Base-by-base conservation (phyloP, 352 stramenopile species). In the Globisporangium splendens region DNA sequence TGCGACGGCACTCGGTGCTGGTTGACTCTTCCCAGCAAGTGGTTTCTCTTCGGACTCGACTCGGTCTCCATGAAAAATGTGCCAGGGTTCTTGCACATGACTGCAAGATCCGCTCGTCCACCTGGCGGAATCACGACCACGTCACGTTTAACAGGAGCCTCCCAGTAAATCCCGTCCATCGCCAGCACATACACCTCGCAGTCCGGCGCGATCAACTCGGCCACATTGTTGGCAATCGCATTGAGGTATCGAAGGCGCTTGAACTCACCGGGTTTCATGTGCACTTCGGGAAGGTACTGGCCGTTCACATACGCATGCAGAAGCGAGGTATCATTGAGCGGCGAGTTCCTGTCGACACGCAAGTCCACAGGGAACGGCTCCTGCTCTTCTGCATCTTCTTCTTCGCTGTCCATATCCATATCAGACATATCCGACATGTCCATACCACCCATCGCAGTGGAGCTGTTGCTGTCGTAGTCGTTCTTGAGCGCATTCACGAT, bases 151-250 rank as follows among this genome's bases (percentile, higher is more conserved):
- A 59, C 69, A 1, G 80, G 80, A 41, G 66, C 64, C 15, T 60
- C 53, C 49, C 77, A 76, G 57, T 88, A 91, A 51, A 93, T 80
- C 14, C 83, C 79, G 56, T 93, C 83, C 64, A 84, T 83, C 13
- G 79, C 77, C 5, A 93, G 49, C 42, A 93, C 72, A 50, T 79
- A 59, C 46, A 89, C 54, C 28, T 74, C 68, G 48, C 83, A 93
- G 5, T 59, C 68, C 14, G 73, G 81, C 17, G 69, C 71, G 28
- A 89, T 68, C 13, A 93, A 58, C 63, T 93, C 83, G 7, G 71
- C 75, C 10, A 91, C 75, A 66, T 88, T 91, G 57, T 93, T 93
- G n/a, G 83, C 75, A 53, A 93, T 88, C 20, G 83, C 80, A 54
- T 93, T 93, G 38, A 93, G 59, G 55, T 79, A 82, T 10, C 83